Base-by-base conservation (phyloP, 768 basidiomycete species). In the Boletus subparvulus region DNA sequence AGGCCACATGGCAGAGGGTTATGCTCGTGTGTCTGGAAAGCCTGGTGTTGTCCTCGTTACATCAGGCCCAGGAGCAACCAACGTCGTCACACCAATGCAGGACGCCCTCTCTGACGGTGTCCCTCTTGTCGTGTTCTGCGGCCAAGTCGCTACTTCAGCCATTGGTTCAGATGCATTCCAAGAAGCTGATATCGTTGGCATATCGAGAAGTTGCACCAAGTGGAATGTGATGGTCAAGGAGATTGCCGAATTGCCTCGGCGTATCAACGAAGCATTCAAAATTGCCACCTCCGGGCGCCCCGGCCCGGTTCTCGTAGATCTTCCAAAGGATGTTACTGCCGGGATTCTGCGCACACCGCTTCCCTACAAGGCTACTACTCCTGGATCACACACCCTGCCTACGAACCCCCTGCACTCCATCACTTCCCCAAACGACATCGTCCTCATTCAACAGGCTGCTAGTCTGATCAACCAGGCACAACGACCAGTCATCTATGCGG, bases 181-280 rank as follows among this genome's bases (percentile, higher is more conserved):
- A 71, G 97, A 99, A 75, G 97, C 97, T 40, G 97, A 99, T 71
- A 75, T 98, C 48, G 80, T 99, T 54, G 97, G 97, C 47, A 99
- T 98, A 73, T 97, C 95, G 32, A 82, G 96, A 49, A 87, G 88
- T 65, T 99, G 97, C 77, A 98, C 97, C 26, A 99, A 98, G 73
- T 98, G 97, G 97, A 98, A 99, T 69, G 96, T 99, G 58, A 96
- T 98, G 94, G 92, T 98, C 50, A 98, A 98, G 74, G 95, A 95
- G 68, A 92, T 98, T 57, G 73, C 90, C 13, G 97, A 98, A 73
- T 81, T 98, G 3, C 97, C 97, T 14, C 79, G 96, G 42, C 82
- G 97, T 56, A 96, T 98, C 69, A 98, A 98, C 70, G 97, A 99
- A 73, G 97, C 97, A 0, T 98, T 99, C 84, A 97, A 98, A 74